These are phyloP conservation scores for Nidula microcarpa DNA, from an alignment of 768 basidiomycete genomes.

Conservation along the genomic window DNA sequence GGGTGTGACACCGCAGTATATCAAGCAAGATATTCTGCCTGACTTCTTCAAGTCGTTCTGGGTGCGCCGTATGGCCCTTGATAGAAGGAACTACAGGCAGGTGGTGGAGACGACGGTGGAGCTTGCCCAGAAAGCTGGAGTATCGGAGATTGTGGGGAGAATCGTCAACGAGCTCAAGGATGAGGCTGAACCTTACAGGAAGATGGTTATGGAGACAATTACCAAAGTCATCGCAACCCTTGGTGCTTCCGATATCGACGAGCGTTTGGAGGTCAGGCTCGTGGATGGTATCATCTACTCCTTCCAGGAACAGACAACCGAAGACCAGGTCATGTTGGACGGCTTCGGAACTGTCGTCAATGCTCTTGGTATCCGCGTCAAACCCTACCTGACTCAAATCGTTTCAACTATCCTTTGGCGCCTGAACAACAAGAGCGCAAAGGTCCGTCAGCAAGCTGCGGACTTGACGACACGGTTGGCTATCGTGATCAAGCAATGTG, in stretches of 20 bases:
- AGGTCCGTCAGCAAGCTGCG: slow-evolving; percentile 99
- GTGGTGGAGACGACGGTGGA: slow-evolving; percentile 99
- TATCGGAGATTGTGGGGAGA: slow-evolving; percentile 90
- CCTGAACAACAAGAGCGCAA: slow-evolving; percentile 98
- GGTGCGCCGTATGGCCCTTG: slow-evolving; percentile 97
- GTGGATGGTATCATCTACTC: slow-evolving; percentile 99
- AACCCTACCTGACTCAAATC: slow-evolving; percentile 97
- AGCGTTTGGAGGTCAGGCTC: slow-evolving; percentile 88
- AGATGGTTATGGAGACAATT: slow-evolving; percentile 99
- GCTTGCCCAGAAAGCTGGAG: slow-evolving; percentile 95
- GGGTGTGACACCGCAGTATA: slow-evolving; percentile 93
- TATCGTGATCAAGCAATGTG: slow-evolving; percentile 98
- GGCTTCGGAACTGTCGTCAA: slow-evolving; percentile 98
- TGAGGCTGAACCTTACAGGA: slow-evolving; percentile 87
- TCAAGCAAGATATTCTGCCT: slow-evolving; percentile 95
- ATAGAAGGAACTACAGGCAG: slow-evolving; percentile 92
- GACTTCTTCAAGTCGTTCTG: slow-evolving; percentile 99
- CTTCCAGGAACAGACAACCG: slow-evolving; percentile 99
- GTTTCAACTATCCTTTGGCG: slow-evolving; percentile 99
- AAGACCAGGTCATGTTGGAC: slow-evolving; percentile 99
- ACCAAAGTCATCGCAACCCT: slow-evolving; percentile 92
- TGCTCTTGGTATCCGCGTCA: slow-evolving; percentile 93
- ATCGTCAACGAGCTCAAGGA: slow-evolving; percentile 90
- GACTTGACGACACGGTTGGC: slow-evolving; percentile 95
- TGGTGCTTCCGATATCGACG: slow-evolving; percentile 97